Base-by-base conservation (phyloP, 306 rosid genomes). In the Geum urbanum region DNA sequence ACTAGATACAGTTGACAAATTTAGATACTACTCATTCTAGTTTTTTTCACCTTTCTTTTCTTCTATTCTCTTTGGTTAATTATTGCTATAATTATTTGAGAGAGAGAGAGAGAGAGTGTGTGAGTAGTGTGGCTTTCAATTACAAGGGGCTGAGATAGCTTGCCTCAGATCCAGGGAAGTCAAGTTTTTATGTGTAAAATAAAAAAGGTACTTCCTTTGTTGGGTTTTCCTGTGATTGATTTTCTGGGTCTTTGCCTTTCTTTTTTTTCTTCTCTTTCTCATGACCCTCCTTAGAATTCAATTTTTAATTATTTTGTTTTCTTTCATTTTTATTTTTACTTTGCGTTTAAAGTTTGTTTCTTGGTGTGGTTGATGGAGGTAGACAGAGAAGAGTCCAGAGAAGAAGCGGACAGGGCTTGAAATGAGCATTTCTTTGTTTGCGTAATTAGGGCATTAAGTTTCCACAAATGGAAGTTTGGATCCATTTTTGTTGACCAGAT, bases 161-260 rank as follows among this genome's bases (percentile, higher is more conserved):
- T 92, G 89, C 98, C 96, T 85, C 84, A 86, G 98, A 88, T 92
- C 95, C 92, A 84, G 96, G 96, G 78, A 89, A 89, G 81, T 81
- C 84, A 48, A 68, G 51, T 47, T 47, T 32, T 54, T 82, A 51
- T 65, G 81, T 78, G 64, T 79, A 19, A 67, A 16, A 15, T 9
- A 18, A 66, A n/a, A 83, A 81, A 68, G 89, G 72, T 78, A 32
- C 74, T 57, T 48, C 74, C 84, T 83, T 83, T 83, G 78, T 55
- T 80, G 84, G 83, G 86, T 75, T 86, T 89, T 79, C 96, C 75
- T 89, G 92, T 92, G 96, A 92, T 32, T 32, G 37, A 32, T 32
- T 84, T 88, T 87, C 78, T 77, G 88, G 79, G 89, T 77, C 83
- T 73, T 68, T 74, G 62, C 77, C 83, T 88, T 82, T 84, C 77